These are phyloP conservation scores for Cordyceps tenuipes DNA, from an alignment of 2,329 filamentous ascomycete genomes.

Conservation along the genomic window DNA sequence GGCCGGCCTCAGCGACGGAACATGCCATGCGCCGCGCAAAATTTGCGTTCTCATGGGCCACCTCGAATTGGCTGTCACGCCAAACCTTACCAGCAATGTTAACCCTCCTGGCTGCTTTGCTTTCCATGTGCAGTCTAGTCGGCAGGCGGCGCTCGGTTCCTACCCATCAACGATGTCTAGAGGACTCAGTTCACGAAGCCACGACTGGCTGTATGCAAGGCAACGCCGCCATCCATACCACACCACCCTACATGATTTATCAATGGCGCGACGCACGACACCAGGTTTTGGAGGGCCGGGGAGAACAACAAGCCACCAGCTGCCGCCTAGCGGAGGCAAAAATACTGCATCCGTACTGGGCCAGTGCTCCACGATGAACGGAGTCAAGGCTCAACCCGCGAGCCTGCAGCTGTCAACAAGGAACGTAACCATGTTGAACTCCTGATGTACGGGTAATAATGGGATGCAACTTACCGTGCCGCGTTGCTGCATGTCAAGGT, in stretches of 20 bases:
- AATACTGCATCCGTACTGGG: neutral
- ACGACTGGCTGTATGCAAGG: conserved; percentile 1
- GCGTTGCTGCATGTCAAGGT: neutral
- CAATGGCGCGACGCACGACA: conserved; percentile 1
- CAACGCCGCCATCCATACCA: neutral
- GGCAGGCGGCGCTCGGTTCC: conserved; percentile 5
- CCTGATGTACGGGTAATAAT: neutral
- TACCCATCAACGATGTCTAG: no score
- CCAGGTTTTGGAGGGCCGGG: neutral
- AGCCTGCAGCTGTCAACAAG: neutral
- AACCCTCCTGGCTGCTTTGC: neutral
- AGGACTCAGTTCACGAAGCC: neutral
- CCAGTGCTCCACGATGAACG: neutral
- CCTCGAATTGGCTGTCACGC: conserved; percentile 1
- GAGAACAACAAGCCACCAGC: neutral
- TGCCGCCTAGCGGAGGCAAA: neutral
- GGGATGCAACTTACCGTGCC: neutral
- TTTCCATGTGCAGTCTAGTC: neutral
- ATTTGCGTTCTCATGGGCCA: neutral
- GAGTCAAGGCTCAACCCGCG: neutral
- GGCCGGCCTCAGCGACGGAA: neutral
- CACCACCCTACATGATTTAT: neutral
- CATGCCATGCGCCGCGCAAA: neutral
- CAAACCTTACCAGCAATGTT: neutral
- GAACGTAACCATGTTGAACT: neutral